phyloP scores from a whole-genome alignment of 768 basidiomycete species.

The Lentinula aciculospora region DNA sequence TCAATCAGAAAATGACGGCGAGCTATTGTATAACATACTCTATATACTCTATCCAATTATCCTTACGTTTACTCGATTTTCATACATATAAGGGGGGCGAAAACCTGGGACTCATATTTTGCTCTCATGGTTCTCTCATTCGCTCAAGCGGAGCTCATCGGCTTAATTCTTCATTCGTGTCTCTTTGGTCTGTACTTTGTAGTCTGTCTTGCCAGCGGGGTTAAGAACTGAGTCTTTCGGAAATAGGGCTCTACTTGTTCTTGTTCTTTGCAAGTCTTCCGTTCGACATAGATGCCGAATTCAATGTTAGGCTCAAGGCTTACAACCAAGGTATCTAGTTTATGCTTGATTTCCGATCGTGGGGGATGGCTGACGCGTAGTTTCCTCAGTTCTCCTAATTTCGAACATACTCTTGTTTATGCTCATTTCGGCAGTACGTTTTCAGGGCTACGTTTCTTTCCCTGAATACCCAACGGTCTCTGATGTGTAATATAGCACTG shows the following conservation, averaged over 20 bases:
- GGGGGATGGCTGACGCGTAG: background rate
- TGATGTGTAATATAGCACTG: conserved; percentile 1
- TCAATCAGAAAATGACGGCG: background rate
- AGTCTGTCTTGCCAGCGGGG: background rate
- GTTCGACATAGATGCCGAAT: background rate
- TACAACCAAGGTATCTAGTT: background rate
- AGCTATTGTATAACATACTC: no score
- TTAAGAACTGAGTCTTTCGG: background rate
- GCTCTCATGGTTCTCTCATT: background rate
- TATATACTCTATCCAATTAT: no score
- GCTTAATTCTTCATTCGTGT: background rate
- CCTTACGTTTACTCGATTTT: background rate
- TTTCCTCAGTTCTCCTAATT: background rate
- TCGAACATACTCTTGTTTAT: background rate
- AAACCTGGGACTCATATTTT: background rate
- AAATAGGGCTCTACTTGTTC: background rate
- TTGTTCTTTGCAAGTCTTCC: conserved; percentile 1
- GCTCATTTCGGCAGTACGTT: background rate
- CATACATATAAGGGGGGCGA: background rate
- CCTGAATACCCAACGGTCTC: background rate
- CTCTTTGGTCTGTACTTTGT: background rate
- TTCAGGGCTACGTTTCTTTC: background rate
- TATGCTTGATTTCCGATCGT: background rate
- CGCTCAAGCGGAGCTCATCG: conserved; percentile 4
- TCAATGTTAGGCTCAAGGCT: background rate